phyloP scores from a whole-genome alignment of 805 yeast genomes.

The Komagataella kurtzmanii region DNA sequence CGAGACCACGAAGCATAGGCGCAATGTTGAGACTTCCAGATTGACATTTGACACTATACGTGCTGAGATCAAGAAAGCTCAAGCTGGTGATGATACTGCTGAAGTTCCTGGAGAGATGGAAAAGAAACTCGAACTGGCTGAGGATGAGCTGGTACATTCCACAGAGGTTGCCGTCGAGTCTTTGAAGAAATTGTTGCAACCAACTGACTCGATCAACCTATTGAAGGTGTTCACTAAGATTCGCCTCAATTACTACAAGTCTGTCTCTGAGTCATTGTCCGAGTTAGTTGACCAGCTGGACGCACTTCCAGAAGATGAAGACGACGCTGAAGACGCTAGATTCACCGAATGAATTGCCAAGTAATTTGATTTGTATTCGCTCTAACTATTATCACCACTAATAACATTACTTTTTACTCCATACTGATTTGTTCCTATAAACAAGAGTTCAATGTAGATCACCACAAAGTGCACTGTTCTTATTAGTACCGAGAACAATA shows the following conservation, averaged over 20 bases:
- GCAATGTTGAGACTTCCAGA: slow-evolving; percentile 57
- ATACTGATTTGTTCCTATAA: not conserved
- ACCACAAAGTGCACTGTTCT: slow-evolving; percentile 17
- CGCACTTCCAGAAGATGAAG: slow-evolving; percentile 29
- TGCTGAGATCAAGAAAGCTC: slow-evolving; percentile 32
- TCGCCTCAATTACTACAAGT: slow-evolving; percentile 51
- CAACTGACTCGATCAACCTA: slow-evolving; percentile 48
- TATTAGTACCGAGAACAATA: slow-evolving; percentile 22
- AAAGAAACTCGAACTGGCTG: slow-evolving; percentile 40
- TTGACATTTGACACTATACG: slow-evolving; percentile 58
- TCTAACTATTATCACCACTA: not conserved
- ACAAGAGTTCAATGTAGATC: slow-evolving; percentile 6
- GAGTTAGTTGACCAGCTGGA: slow-evolving; percentile 30
- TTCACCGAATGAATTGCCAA: not conserved
- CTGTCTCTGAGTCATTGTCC: slow-evolving; percentile 34
- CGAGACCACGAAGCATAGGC: slow-evolving; percentile 46
- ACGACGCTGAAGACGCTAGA: slow-evolving; percentile 20
- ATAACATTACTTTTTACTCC: not conserved
- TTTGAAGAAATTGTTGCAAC: slow-evolving; percentile 61
- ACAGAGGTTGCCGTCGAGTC: slow-evolving; percentile 69
- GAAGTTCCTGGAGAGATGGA: slow-evolving; percentile 36
- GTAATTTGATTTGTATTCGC: not conserved
- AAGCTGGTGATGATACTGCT: slow-evolving; percentile 20
- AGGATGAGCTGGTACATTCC: slow-evolving; percentile 71
- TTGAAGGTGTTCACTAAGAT: slow-evolving; percentile 56